Evolutionary conservation across 2,329 filamentous ascomycete genomes (phyloP), one percentile per base, ranked within the genome.

Genomic region (Raffaelea ambrosiae): DNA sequence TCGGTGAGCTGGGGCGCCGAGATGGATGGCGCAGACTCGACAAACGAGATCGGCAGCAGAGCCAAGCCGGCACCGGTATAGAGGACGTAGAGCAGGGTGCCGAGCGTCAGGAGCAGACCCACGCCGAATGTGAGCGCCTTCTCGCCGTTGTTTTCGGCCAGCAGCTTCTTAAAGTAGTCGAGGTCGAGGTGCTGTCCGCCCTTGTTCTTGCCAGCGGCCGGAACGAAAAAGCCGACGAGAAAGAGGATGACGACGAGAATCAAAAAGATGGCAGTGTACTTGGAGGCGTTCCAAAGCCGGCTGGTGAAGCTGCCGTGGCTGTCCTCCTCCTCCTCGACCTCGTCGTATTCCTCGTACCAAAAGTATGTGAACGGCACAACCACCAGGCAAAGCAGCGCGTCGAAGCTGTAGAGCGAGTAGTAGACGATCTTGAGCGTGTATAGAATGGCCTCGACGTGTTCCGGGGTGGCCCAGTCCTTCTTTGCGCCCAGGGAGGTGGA

Each of bases 281-380:
- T 95, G 62, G 87, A 71, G 4, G 93, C 88, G n/a, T 83, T 83
- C 77, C 83, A 84, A 51, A 97, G 76, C 47, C 88, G 79, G 59
- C 81, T 77, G 7, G 73, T 75, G 50, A 84, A 65, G 2, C 85
- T 84, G 62, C 90, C 83, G 26, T 79, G 81, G 29, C 88, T 86
- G 51, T 87, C 79, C 58, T 95, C 87, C 31, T 84, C 77, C 29
- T 84, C 77, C 52, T 89, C 89, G 19, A 91, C 83, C 67, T 96
- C 89, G 59, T 96, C 91, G 55, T 95, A 95, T 65, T 97, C 93
- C 64, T 98, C 93, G 60, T 95, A 93, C 81, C 86, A 96, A 64
- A 98, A 98, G 70, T 98, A 98, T 43, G 90, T 85, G 62, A 98
- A 98, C 0, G 93, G 93, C 19, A 97, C 85, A 40, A 95, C 78